These are phyloP conservation scores for Mollisia scopiformis DNA, from an alignment of 2,329 filamentous ascomycete genomes.

Conservation along the genomic window DNA sequence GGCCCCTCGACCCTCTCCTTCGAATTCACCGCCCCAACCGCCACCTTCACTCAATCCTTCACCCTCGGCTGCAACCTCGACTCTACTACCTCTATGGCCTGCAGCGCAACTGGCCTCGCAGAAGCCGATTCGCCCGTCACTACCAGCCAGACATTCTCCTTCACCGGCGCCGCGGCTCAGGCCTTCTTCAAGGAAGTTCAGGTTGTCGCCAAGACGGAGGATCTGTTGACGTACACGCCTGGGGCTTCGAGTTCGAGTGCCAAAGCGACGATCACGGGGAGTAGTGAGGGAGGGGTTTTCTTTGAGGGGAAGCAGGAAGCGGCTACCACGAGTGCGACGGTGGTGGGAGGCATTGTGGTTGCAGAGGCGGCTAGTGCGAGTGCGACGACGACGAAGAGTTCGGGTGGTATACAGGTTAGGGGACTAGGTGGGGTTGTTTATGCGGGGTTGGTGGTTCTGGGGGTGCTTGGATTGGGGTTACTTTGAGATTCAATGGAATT, in stretches of 20 bases:
- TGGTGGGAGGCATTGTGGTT: not conserved
- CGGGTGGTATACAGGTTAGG: not conserved
- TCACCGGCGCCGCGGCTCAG: constrained; percentile 11
- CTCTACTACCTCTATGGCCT: constrained; percentile 15
- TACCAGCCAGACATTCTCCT: constrained; percentile 2
- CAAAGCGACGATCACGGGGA: not conserved
- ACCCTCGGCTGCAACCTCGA: constrained; percentile 11
- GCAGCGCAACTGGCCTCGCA: constrained; percentile 12
- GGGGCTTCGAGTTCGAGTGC: not conserved
- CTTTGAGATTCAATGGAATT: too few relatives aligned
- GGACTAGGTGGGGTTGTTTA: not conserved
- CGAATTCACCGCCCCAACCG: constrained; percentile 14
- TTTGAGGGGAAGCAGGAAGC: not conserved
- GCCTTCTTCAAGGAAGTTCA: constrained; percentile 17
- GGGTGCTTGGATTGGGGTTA: not conserved
- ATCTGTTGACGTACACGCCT: constrained; percentile 18
- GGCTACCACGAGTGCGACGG: not conserved
- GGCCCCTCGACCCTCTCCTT: constrained; percentile 19
- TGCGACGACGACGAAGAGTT: not conserved
- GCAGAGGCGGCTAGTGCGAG: not conserved
- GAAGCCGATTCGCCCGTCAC: constrained; percentile 3
- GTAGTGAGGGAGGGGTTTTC: too few relatives aligned
- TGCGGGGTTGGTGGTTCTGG: not conserved
- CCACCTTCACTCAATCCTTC: not conserved
- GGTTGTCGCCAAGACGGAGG: constrained; percentile 8